Evolutionary conservation across 768 basidiomycete species (phyloP).

Genomic region (Paxillus involutus): DNA sequence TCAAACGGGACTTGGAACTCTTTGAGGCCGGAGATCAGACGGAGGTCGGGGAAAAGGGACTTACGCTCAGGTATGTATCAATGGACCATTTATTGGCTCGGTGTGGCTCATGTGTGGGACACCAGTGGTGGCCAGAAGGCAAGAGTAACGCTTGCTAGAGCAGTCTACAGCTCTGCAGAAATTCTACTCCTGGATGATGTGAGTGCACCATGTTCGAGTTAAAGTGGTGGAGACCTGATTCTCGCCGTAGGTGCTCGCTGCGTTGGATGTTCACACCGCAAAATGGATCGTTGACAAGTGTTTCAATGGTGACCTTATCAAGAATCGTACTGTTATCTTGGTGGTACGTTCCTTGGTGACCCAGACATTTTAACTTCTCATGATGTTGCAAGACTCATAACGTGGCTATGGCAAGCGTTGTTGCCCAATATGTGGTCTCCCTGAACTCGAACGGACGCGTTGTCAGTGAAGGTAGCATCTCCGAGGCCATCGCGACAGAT

Average conservation of each 20-base stretch:
- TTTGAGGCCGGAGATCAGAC: slow-evolving; percentile 64
- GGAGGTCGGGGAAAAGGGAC: slow-evolving; percentile 71
- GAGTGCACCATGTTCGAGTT: not conserved
- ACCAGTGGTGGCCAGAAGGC: slow-evolving; percentile 28
- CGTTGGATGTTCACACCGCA: slow-evolving; percentile 57
- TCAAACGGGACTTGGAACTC: slow-evolving; percentile 43
- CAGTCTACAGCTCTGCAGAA: slow-evolving; percentile 58
- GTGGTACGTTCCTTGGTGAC: slow-evolving; percentile 37
- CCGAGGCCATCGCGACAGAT: slow-evolving; percentile 45
- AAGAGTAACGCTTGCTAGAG: slow-evolving; percentile 55
- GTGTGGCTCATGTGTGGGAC: not conserved
- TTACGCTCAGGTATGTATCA: slow-evolving; percentile 43
- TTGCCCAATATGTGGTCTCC: slow-evolving; percentile 46
- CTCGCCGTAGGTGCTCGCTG: slow-evolving; percentile 42
- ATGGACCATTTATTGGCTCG: not conserved
- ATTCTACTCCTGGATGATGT: slow-evolving; percentile 75
- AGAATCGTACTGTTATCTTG: slow-evolving; percentile 50
- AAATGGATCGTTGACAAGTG: slow-evolving; percentile 51
- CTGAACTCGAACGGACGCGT: slow-evolving; percentile 54
- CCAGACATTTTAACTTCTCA: not conserved
- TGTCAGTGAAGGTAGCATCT: slow-evolving; percentile 47
- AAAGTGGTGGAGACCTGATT: not conserved
- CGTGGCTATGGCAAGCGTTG: slow-evolving; percentile 25
- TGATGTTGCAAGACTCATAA: slow-evolving; percentile 30
- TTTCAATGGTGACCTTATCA: slow-evolving; percentile 45